These are phyloP conservation scores for Alisma plantagoaquatica DNA, from an alignment of 106 monocot species.

Conservation along the genomic window DNA sequence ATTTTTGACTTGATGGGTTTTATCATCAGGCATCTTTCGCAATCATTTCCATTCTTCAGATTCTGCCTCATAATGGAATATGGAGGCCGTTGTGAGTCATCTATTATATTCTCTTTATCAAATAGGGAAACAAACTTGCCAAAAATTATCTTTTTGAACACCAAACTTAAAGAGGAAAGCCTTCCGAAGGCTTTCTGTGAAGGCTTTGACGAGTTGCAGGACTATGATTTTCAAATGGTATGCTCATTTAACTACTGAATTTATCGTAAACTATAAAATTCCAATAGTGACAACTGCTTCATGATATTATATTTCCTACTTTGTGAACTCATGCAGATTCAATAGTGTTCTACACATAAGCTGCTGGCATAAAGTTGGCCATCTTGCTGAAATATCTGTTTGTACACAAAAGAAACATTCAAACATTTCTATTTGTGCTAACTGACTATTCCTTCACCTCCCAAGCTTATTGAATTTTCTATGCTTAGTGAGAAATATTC, in stretches of 20 bases:
- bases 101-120: conserved; percentile 35
- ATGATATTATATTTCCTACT: no score
- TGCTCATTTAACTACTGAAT: not conserved
- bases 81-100: conserved; percentile 43
- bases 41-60: conserved; percentile 49
- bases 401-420: no score
- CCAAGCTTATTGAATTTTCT: no score
- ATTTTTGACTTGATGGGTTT: conserved; percentile 7
- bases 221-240: conserved; percentile 23
- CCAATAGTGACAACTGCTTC: no score
- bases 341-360: no score
- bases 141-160: conserved; percentile 42
- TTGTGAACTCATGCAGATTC: no score
- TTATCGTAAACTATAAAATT: not conserved
- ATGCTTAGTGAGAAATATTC: no score
- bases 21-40: conserved; percentile 30
- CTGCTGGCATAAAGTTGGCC: not conserved
- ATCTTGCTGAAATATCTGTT: not conserved
- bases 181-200: conserved; percentile 31
- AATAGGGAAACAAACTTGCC: conserved; percentile 21
- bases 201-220: conserved; percentile 21
- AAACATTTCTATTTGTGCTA: no score
- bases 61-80: conserved; percentile 64
- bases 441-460: no score
- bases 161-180: conserved; percentile 26